Evolutionary conservation across 1,284 basidiomycete species (phyloP).

Genomic region (Ceratobasidium sp.): DNA sequence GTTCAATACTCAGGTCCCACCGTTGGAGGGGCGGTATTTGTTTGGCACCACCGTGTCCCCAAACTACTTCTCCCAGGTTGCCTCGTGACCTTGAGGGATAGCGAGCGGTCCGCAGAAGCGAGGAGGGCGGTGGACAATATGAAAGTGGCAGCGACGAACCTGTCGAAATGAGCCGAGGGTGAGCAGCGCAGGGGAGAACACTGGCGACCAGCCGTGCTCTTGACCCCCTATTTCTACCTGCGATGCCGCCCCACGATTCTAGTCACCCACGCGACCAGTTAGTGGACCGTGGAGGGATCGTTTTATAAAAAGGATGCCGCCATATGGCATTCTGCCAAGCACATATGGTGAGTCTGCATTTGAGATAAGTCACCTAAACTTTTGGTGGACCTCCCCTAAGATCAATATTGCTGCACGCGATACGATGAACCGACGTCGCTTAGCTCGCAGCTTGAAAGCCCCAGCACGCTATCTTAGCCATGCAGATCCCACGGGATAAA

Average conservation of each 20-base stretch:
- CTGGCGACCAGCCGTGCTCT: neutral
- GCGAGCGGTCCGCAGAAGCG: slow-evolving; percentile 36
- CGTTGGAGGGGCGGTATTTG: slow-evolving; percentile 11
- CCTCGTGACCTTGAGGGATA: slow-evolving; percentile 45
- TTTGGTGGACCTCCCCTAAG: neutral
- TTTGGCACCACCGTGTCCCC: neutral
- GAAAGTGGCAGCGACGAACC: slow-evolving; percentile 28
- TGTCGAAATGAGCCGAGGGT: slow-evolving; percentile 32
- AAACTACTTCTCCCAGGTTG: neutral
- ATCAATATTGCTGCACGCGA: neutral
- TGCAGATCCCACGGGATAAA: too few species aligned
- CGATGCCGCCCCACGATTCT: neutral
- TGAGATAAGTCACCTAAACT: too few species aligned
- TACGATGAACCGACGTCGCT: too few species aligned
- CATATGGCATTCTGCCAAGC: neutral
- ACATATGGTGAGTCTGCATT: neutral
- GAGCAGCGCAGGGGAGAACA: slow-evolving; percentile 1
- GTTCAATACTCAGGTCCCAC: too few species aligned
- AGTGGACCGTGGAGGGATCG: neutral
- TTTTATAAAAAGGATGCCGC: neutral
- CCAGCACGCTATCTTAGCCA: too few species aligned
- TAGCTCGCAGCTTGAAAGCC: too few species aligned
- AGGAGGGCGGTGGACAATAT: slow-evolving; percentile 34
- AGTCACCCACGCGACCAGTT: neutral
- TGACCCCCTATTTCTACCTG: neutral